Percentiles rank a stretch among this genome's conserved stretches.
Conservation (phyloP, 345 rosid species). For the Arabidopsis suecica region DNA sequence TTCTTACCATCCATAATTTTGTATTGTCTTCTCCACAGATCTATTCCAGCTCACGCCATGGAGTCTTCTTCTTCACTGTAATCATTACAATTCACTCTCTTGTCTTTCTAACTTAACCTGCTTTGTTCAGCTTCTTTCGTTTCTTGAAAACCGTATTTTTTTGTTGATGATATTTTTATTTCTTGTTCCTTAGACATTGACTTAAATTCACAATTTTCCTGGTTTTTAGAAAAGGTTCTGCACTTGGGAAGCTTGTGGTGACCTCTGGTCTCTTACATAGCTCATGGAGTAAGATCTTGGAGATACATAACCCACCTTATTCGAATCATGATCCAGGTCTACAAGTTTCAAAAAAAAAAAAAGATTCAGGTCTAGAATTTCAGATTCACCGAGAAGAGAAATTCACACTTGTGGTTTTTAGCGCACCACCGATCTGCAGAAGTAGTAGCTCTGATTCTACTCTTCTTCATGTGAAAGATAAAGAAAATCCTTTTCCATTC, state of each 20-base stretch:
- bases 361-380: constrained; percentile 13
- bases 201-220: constrained; percentile 28
- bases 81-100: constrained; percentile 3
- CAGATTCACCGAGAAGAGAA: constrained; percentile 17
- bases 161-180: no score
- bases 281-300: constrained; percentile 50
- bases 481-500: constrained; percentile 48
- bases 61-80: constrained; percentile 31
- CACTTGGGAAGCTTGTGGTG: constrained; percentile 55
- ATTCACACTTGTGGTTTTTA: constrained; percentile 46
- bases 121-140: background rate
- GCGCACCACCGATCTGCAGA: constrained; percentile 34
- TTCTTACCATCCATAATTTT: background rate
- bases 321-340: constrained; percentile 13
- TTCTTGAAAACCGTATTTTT: no score
- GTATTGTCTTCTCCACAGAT: constrained; percentile 2
- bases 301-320: constrained; percentile 30
- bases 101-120: no score
- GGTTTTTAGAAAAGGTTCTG: constrained; percentile 48
- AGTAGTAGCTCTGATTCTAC: constrained; percentile 36
- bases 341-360: no score
- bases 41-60: constrained; percentile 30
- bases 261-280: constrained; percentile 53
- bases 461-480: constrained; percentile 4
- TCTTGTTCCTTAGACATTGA: background rate